A percentile compares a stretch with the other conserved stretches of the same genome.
phyloP scores from a whole-genome alignment of 306 rosid genomes.

The Cicer pinnatifidum region DNA sequence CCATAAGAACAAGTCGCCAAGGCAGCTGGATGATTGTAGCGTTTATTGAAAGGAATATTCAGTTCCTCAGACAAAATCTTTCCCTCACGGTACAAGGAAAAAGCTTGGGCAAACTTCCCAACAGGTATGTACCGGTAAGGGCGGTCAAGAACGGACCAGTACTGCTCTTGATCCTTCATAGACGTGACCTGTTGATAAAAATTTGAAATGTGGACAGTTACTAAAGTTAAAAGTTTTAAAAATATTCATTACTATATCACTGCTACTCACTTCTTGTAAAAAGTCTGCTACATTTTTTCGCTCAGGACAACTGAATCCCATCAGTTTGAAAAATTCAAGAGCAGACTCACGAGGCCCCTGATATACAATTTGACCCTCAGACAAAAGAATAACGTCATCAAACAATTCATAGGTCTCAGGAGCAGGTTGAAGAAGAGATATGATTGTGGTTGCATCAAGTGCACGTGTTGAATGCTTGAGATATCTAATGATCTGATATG shows the following conservation, averaged over 20 bases:
- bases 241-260: conserved; percentile 37
- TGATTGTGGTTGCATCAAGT: conserved; percentile 86
- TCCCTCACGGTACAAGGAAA: conserved; percentile 68
- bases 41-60: conserved; percentile 73
- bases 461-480: conserved; percentile 89
- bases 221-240: conserved; percentile 39
- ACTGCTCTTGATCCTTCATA: conserved; percentile 97
- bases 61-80: conserved; percentile 73
- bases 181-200: conserved; percentile 76
- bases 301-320: conserved; percentile 92
- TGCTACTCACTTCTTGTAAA: conserved; percentile 89
- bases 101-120: conserved; percentile 81
- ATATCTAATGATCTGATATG: conserved; percentile 85
- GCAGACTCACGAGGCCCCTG: conserved; percentile 88
- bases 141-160: conserved; percentile 78
- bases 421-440: conserved; percentile 98
- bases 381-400: conserved; percentile 90
- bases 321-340: conserved; percentile 71
- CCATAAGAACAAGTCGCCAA: conserved; percentile 82
- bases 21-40: conserved; percentile 91
- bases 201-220: conserved; percentile 34
- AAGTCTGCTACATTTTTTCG: conserved; percentile 98
- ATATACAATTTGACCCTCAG: conserved; percentile 93
- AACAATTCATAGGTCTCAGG: conserved; percentile 97
- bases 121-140: conserved; percentile 81